Evolutionary conservation across 495 filamentous ascomycete genomes (phyloP).

Genomic region (Hyaloscypha variabilis): DNA sequence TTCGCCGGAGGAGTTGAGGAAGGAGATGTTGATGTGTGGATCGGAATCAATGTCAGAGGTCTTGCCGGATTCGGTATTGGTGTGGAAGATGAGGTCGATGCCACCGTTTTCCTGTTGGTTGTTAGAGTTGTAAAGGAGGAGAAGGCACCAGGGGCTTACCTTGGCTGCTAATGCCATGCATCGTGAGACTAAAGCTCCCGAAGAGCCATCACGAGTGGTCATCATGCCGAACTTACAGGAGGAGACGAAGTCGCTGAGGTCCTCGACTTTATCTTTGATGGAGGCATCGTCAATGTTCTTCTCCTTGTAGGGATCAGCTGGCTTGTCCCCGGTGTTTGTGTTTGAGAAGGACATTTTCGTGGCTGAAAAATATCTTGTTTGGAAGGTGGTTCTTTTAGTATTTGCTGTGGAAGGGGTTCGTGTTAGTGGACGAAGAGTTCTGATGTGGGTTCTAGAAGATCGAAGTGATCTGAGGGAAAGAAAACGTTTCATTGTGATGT

Average conservation of each 20-base stretch:
- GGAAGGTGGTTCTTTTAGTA: not conserved
- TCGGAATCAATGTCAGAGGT: slow-evolving; percentile 79
- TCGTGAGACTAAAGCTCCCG: slow-evolving; percentile 68
- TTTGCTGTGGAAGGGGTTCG: not conserved
- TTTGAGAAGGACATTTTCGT: slow-evolving; percentile 43
- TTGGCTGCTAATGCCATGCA: slow-evolving; percentile 91
- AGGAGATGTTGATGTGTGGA: slow-evolving; percentile 81
- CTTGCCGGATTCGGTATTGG: slow-evolving; percentile 92
- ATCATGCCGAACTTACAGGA: slow-evolving; percentile 80
- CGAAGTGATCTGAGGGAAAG: not conserved
- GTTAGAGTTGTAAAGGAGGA: not conserved
- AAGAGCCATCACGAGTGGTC: slow-evolving; percentile 60
- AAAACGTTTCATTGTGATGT: slow-evolving; percentile 6
- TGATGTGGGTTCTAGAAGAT: not conserved
- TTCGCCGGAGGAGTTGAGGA: slow-evolving; percentile 74
- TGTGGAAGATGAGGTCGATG: slow-evolving; percentile 90
- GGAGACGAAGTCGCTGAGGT: slow-evolving; percentile 67
- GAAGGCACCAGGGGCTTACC: slow-evolving; percentile 45
- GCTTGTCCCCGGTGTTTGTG: slow-evolving; percentile 56
- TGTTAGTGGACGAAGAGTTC: slow-evolving; percentile 8
- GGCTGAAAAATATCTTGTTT: not conserved
- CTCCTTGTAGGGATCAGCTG: slow-evolving; percentile 78
- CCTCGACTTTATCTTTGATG: slow-evolving; percentile 78
- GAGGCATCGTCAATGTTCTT: slow-evolving; percentile 68
- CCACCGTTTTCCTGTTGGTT: slow-evolving; percentile 67